Evolutionary conservation across 495 filamentous ascomycete genomes (phyloP), one percentile per base, ranked within the genome.

Genomic region (Venustampulla echinocandica): DNA sequence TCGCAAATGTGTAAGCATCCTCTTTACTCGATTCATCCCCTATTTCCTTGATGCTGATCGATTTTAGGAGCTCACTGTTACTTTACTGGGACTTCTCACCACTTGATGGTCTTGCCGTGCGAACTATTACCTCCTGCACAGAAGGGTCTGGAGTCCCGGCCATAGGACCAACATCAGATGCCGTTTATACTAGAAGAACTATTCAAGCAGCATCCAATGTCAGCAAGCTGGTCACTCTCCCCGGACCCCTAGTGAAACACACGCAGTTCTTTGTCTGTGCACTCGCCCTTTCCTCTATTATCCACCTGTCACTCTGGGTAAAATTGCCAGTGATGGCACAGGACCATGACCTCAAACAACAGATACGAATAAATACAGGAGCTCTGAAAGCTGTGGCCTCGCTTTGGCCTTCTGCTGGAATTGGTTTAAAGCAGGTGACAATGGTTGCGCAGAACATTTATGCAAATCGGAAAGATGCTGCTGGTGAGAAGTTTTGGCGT

Each of bases 221-320:
- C 47, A 81, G 78, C 15, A 74, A 79, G 37, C 77, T 94, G 49
- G 78, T 88, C 17, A 81, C 82, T 14, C 79, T 89, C 35, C 82
- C 84, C n/a, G 70, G 77, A 20, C 74, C 84, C 0, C 70, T 89
- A 7, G 68, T 79, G 10, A 77, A 74, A 45, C 86, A 90, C 65
- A 87, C 85, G 2, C 87, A 87, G 14, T 89, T 93, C 65, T 89
- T 92, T 69, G 86, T 82, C 20, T 93, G 87, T 59, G 77, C 85
- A 13, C 66, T 90, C 18, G 86, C 82, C 11, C 72, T 88, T 52
- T 66, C 71, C 2, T 67, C 73, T 6, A 74, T 77, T 56, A 71
- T 79, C 21, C 75, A 79, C 44, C 68, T 79, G 5, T 71, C 66
- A 50, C 68, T 68, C 42, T 75, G 73, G 77, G 84, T 65, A 53